A percentile compares a stretch with the other conserved stretches of the same genome.
Evolutionary conservation across 768 basidiomycete genomes (phyloP).

Genomic region (Gymnopilus dilepis): DNA sequence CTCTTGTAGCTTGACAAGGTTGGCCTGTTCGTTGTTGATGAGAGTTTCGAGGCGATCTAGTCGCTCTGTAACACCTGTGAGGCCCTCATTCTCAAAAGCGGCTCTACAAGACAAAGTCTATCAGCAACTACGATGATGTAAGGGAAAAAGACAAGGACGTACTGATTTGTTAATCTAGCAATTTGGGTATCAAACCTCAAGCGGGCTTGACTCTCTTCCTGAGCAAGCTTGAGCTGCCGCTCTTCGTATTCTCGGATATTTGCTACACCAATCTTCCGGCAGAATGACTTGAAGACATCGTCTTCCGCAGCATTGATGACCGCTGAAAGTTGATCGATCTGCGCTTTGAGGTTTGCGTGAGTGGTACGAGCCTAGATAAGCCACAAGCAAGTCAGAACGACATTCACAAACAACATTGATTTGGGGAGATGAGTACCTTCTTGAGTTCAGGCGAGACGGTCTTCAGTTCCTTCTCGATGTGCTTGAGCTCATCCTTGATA

Average conservation of each 20-base stretch:
- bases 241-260: constrained; percentile 95
- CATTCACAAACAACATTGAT: too few relatives aligned
- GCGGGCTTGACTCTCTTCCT: constrained; percentile 86
- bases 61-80: constrained; percentile 68
- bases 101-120: constrained; percentile 48
- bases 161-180: constrained; percentile 87
- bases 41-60: constrained; percentile 57
- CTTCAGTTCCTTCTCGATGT: constrained; percentile 74
- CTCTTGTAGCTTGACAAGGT: constrained; percentile 56
- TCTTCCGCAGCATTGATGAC: constrained; percentile 83
- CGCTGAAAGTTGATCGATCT: constrained; percentile 58
- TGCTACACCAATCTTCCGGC: constrained; percentile 73
- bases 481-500: constrained; percentile 83
- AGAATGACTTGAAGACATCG: constrained; percentile 77
- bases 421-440: constrained; percentile 51
- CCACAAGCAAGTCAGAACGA: not conserved
- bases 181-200: constrained; percentile 87
- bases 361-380: constrained; percentile 54
- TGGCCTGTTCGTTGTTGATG: constrained; percentile 56
- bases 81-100: constrained; percentile 81
- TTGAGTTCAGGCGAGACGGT: constrained; percentile 70
- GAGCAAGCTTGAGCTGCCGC: constrained; percentile 84
- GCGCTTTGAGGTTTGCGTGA: constrained; percentile 54
- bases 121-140: not conserved
- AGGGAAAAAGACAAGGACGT: constrained; percentile 29